Base-by-base conservation (phyloP, 176 grass and related monocot genomes). In the Carex myosuroides region DNA sequence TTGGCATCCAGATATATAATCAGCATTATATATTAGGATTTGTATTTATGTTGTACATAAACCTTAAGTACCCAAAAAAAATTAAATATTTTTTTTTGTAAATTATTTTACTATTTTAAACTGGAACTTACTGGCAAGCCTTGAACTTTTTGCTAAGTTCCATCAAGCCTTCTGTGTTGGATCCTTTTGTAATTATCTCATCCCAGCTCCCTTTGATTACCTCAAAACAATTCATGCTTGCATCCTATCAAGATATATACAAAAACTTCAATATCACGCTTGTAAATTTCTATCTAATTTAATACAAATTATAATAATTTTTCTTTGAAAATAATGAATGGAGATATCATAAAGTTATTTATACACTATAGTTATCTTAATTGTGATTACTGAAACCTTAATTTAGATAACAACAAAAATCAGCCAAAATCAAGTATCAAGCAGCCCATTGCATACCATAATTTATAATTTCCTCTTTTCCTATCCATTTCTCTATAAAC, bases 171-270 rank as follows among this genome's bases (percentile, higher is more conserved):
- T 86, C 64, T 58, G 89, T 68, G 8, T 52, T 83, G 70, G 88
- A 82, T 67, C 87, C 92, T 58, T 80, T 91, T 57, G 59, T 80
- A 60, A 59, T 70, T 20, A 98, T 32, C 81, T 89, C 83, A 79
- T 98, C 89, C 93, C 96, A 98, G 48, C 85, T 90, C 55, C 79
- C 87, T 77, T 98, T 98, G 80, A 98, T 98, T 53, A 95, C 88
- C 33, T 53, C 86, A 85, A 91, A 95, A 85, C 92, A 98, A 44
- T 98, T 98, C 50, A 88, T n/a, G 77, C 95, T 98, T 81, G 93
- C 95, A 30, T 90, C 92, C 95, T 98, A 87, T 82, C 80, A 90
- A 32, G 74, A 70, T 21, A n/a, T n/a, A n/a, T n/a, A 83, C 48
- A 4, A 75, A 52, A 75, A 52, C 1, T 26, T 53, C 20, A 50